Percentiles rank a stretch among this genome's conserved stretches.
Conservation (phyloP, 495 filamentous ascomycete species). For the Neurospora tetraspora region DNA sequence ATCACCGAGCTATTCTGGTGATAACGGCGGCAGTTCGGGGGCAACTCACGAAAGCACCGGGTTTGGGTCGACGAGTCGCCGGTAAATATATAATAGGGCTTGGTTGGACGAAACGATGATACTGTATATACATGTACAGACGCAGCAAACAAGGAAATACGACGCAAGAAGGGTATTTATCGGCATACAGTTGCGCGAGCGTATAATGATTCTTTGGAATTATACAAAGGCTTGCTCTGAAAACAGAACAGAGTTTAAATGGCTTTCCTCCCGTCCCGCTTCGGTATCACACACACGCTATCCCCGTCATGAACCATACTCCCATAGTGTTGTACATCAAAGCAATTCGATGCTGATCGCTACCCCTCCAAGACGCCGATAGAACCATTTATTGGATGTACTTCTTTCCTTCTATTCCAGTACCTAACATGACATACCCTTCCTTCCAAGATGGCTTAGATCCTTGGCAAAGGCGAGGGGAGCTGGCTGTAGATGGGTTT, state of each 20-base stretch:
- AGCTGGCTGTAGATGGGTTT: neutral
- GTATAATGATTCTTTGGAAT: neutral
- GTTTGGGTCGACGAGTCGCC: slow-evolving; percentile 76
- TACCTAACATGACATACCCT: neutral
- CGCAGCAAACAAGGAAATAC: neutral
- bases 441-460: neutral
- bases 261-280: neutral
- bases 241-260: neutral
- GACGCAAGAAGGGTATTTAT: neutral
- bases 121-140: neutral
- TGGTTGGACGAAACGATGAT: neutral
- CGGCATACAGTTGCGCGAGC: neutral
- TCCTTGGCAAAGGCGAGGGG: neutral
- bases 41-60: slow-evolving; percentile 65
- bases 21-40: slow-evolving; percentile 33
- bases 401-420: neutral
- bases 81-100: slow-evolving; percentile 17
- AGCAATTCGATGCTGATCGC: neutral
- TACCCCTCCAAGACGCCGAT: neutral
- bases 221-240: neutral
- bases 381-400: neutral
- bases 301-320: neutral
- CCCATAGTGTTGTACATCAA: neutral
- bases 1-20: slow-evolving; percentile 18
- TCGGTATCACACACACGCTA: neutral